Base-by-base conservation (phyloP, 2,329 filamentous ascomycete genomes). In the Aspergillus ochraceoroseus region DNA sequence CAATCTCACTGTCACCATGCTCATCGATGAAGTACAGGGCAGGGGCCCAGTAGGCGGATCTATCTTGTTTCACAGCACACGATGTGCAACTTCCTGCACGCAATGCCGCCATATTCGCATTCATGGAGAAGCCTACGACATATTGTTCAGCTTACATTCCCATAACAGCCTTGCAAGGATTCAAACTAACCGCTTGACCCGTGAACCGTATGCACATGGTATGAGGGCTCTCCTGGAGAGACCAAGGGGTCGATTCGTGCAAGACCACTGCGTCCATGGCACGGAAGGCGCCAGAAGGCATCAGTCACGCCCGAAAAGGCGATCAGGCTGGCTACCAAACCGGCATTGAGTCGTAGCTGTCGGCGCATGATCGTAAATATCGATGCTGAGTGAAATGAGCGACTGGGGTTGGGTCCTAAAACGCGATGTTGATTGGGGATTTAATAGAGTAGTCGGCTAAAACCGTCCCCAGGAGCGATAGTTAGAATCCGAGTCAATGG, bases 211-310 rank as follows among this genome's bases (percentile, higher is more conserved):
- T 95, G 88, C 14, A 76, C 75, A 64, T 95, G 88, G 44, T 71
- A 61, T 7, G 81, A 76, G 22, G 79, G 48, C 13, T 57, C 53
- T 34, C 79, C 81, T 2, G 75, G 75, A 43, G 78, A 73, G 41
- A 92, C 73, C 41, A 95, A 72, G 12, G 87, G 87, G 59, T 95
- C 87, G 27, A 94, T 71, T 42, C 86, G 78, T 34, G 79, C 83
- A 42, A 86, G 62, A 47, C 80, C 85, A 50, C 80, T 72, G 32
- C 76, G 75, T 41, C 80, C 81, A 52, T 78, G 83, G 65, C 87
- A 95, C 55, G 87, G 83, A 76, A 95, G 85, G 60, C 88, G 86
- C 86, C 86, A 95, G 66, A 95, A 95, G 44, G 84, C 88, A 53
- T 75, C 59, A 32, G 71, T 73, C 29, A 56, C 47, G 19, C 49